Evolutionary conservation across 352 stramenopile genomes (phyloP).

Genomic region (Albugo laibachii): DNA sequence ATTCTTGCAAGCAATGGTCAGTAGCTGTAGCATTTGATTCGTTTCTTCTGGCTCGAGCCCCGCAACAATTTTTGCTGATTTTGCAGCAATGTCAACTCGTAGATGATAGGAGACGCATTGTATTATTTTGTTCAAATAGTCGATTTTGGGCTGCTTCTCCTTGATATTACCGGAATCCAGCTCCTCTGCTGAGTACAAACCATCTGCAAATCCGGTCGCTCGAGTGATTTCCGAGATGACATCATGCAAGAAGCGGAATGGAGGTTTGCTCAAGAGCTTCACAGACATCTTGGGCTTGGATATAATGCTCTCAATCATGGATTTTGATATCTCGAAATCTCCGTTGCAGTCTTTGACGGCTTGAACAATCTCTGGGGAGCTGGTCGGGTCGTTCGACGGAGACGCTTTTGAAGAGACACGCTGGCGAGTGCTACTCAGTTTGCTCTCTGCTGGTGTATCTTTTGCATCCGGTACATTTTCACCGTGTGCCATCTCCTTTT

Average conservation of each 20-base stretch:
- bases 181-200: conserved; percentile 70
- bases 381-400: conserved; percentile 10
- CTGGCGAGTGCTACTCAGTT: conserved; percentile 16
- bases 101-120: conserved; percentile 77
- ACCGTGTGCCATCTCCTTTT: conserved; percentile 14
- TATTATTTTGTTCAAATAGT: conserved; percentile 80
- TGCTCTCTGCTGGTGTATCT: conserved; percentile 10
- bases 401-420: conserved; percentile 12
- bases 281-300: conserved; percentile 67
- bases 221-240: conserved; percentile 63
- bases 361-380: conserved; percentile 10
- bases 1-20: conserved; percentile 53
- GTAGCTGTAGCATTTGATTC: conserved; percentile 84
- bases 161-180: conserved; percentile 82
- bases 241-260: conserved; percentile 80
- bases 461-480: conserved; percentile 8
- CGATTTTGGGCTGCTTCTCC: conserved; percentile 85
- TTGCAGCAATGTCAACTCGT: conserved; percentile 69
- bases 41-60: conserved; percentile 87
- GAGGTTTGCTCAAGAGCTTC: conserved; percentile 69
- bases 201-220: conserved; percentile 59
- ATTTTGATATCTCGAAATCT: conserved; percentile 57
- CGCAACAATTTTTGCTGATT: conserved; percentile 79
- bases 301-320: conserved; percentile 58
- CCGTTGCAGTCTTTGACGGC: conserved; percentile 51